Conservation (phyloP, 441 rosid genomes). For the Pelargonium exstipulatum region DNA sequence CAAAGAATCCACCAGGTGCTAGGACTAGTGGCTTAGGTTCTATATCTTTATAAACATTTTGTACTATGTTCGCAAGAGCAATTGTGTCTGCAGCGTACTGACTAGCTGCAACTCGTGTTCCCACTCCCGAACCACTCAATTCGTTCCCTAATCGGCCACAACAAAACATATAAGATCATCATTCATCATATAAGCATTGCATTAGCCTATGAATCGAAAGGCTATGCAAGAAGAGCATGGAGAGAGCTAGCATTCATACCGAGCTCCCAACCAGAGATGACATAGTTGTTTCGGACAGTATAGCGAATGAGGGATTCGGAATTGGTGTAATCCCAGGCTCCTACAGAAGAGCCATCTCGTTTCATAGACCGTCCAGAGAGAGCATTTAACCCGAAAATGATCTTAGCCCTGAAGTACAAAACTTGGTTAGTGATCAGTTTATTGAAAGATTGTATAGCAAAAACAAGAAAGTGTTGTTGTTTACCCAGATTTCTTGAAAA, state of each 20-base stretch:
- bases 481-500: constrained; percentile 69
- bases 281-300: constrained; percentile 48
- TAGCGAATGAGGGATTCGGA: constrained; percentile 69
- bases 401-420: constrained; percentile 38
- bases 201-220: too few species aligned
- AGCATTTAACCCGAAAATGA: constrained; percentile 84
- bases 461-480: background rate
- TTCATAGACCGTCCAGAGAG: constrained; percentile 49
- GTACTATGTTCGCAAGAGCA: constrained; percentile 43
- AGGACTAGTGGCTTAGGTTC: constrained; percentile 56
- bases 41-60: constrained; percentile 37
- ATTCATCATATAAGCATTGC: too few species aligned
- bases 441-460: background rate
- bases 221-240: too few species aligned
- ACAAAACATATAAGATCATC: background rate
- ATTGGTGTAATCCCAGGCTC: constrained; percentile 78
- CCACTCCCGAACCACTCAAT: constrained; percentile 72
- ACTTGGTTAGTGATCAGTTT: too few species aligned
- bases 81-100: constrained; percentile 72
- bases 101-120: constrained; percentile 56
- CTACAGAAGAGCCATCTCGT: constrained; percentile 47
- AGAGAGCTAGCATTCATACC: constrained; percentile 33
- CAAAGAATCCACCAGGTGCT: constrained; percentile 92
- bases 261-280: constrained; percentile 81
- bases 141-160: constrained; percentile 56